Evolutionary conservation across 257 asterid species (phyloP).

Genomic region (Voacanga thouarsii): DNA sequence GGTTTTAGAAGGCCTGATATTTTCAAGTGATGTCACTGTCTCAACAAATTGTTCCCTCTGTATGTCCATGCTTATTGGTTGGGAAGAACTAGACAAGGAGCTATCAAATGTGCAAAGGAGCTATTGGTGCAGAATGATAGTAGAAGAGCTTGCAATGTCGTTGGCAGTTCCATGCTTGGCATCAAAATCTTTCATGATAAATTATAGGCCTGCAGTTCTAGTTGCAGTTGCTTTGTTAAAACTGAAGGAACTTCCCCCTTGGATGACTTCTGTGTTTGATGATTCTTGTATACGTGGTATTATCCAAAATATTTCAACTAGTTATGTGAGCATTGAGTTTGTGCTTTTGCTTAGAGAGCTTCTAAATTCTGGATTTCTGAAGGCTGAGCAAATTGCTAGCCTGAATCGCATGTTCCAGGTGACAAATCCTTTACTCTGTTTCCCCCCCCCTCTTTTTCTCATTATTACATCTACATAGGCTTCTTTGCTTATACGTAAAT

Average conservation of each 20-base stretch:
- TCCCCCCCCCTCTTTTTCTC: not conserved
- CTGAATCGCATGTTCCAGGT: constrained; percentile 80
- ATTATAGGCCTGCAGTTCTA: constrained; percentile 64
- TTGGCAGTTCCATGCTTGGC: constrained; percentile 59
- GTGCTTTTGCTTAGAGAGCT: constrained; percentile 68
- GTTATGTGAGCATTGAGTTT: constrained; percentile 51
- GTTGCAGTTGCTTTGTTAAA: constrained; percentile 65
- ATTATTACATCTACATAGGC: not conserved
- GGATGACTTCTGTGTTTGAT: constrained; percentile 63
- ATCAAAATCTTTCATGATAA: constrained; percentile 39
- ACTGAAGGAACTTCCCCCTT: constrained; percentile 39
- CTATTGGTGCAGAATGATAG: constrained; percentile 72
- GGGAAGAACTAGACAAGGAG: constrained; percentile 46
- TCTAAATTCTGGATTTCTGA: constrained; percentile 57
- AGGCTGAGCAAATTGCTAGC: constrained; percentile 49
- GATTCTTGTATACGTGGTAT: constrained; percentile 51
- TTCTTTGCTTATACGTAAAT: not conserved
- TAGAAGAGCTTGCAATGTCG: constrained; percentile 80
- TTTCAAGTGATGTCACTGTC: constrained; percentile 51
- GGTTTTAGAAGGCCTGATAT: constrained; percentile 69
- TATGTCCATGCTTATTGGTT: constrained; percentile 53
- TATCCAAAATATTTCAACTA: constrained; percentile 49
- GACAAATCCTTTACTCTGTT: not conserved
- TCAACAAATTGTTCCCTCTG: constrained; percentile 68
- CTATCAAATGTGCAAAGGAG: constrained; percentile 24